phyloP scores from a whole-genome alignment of 2,329 filamentous ascomycete genomes.

The Neoscytalidium dimidiatum region DNA sequence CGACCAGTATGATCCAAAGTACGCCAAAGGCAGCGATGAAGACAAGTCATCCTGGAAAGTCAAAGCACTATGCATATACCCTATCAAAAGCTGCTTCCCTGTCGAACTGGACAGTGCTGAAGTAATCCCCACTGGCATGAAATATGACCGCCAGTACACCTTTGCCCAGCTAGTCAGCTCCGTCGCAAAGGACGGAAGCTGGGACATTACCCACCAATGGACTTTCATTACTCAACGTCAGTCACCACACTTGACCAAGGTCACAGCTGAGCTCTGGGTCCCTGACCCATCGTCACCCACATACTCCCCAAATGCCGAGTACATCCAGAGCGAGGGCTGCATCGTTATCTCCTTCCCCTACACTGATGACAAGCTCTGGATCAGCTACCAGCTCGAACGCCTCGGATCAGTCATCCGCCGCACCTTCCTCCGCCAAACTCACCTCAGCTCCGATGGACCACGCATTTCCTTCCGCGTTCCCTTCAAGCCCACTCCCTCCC shows the following conservation, averaged over 20 bases:
- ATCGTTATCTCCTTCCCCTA: conserved; percentile 67
- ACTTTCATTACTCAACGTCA: conserved; percentile 71
- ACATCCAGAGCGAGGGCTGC: conserved; percentile 59
- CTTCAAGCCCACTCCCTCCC: conserved; percentile 59
- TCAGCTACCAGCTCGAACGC: conserved; percentile 34
- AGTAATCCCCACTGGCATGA: conserved; percentile 68
- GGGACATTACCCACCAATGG: conserved; percentile 54
- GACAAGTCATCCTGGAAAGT: conserved; percentile 40
- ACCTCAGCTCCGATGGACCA: conserved; percentile 46
- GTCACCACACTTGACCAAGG: conserved; percentile 69
- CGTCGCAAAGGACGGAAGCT: conserved; percentile 37
- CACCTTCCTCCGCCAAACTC: background rate
- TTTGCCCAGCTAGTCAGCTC: conserved; percentile 66
- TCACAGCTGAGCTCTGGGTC: conserved; percentile 68
- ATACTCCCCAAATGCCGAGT: conserved; percentile 51
- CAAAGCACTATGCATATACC: conserved; percentile 77
- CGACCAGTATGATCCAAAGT: conserved; percentile 58
- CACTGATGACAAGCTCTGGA: conserved; percentile 32
- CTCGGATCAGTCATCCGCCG: conserved; percentile 35
- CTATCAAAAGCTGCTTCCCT: conserved; percentile 78
- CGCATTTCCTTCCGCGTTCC: conserved; percentile 69
- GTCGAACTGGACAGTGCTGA: conserved; percentile 69
- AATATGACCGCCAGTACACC: conserved; percentile 80
- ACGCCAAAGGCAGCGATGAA: conserved; percentile 31
- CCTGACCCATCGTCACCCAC: conserved; percentile 62